phyloP scores from a whole-genome alignment of 805 yeast genomes.

The Cyberlindnera japonica region DNA sequence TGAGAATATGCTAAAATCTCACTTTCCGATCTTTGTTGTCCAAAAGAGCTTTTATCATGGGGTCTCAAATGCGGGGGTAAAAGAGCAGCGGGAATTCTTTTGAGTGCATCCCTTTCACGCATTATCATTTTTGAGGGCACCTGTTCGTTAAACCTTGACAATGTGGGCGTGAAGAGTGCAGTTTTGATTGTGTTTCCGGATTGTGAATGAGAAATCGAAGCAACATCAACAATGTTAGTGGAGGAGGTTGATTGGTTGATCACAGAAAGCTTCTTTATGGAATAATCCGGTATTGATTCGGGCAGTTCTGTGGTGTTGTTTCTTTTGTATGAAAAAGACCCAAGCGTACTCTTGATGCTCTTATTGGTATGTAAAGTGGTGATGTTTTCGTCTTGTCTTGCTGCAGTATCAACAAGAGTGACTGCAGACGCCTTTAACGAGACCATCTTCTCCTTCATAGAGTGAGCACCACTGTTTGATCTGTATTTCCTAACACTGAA shows the following conservation, averaged over 20 bases:
- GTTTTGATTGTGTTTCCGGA: constrained; percentile 5
- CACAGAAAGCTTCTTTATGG: constrained; percentile 23
- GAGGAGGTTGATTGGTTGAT: constrained; percentile 24
- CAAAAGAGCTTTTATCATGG: constrained; percentile 10
- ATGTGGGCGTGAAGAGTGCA: constrained; percentile 13
- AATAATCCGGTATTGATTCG: constrained; percentile 11
- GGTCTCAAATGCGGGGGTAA: constrained; percentile 28
- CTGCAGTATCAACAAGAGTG: constrained; percentile 24
- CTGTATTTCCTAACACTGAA: constrained; percentile 1
- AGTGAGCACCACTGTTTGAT: constrained; percentile 4
- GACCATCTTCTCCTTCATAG: constrained; percentile 11
- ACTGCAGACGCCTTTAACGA: constrained; percentile 28
- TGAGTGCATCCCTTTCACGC: constrained; percentile 26
- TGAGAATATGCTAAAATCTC: constrained; percentile 1
- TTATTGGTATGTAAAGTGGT: constrained; percentile 3
- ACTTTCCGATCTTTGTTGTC: constrained; percentile 1
- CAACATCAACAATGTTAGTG: constrained; percentile 5
- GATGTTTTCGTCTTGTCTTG: constrained; percentile 4
- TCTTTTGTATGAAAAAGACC: constrained; percentile 3
- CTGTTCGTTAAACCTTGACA: constrained; percentile 7
- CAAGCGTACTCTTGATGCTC: neutral
- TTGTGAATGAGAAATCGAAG: neutral
- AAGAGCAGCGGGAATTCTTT: constrained; percentile 25
- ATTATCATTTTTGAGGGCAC: constrained; percentile 11
- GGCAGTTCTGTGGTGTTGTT: neutral